phyloP scores from a whole-genome alignment of 2,329 filamentous ascomycete species.

The Scedosporium aurantiacum region DNA sequence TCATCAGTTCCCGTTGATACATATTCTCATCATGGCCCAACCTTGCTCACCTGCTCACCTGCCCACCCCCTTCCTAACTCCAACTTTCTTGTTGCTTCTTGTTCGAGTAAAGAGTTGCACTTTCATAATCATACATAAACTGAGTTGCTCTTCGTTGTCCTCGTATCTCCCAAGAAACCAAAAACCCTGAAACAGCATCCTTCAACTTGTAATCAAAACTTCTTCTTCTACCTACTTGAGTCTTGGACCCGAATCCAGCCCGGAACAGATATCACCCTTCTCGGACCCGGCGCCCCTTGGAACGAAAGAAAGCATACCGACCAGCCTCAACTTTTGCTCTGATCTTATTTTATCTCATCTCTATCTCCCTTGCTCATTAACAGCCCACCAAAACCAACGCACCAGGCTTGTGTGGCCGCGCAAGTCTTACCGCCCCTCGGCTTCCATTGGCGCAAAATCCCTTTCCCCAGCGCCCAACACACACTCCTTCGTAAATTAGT shows the following conservation, averaged over 20 bases:
- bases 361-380: background rate
- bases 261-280: too few relatives aligned
- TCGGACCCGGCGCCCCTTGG: too few relatives aligned
- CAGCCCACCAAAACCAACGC: background rate
- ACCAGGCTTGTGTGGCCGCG: background rate
- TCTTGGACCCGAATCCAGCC: too few relatives aligned
- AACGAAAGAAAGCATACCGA: background rate
- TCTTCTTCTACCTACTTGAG: too few relatives aligned
- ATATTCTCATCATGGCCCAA: background rate
- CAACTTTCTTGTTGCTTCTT: background rate
- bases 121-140: background rate
- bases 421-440: background rate
- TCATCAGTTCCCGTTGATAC: background rate
- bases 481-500: background rate
- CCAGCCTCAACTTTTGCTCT: background rate
- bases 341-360: background rate
- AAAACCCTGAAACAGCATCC: background rate
- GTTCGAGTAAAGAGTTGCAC: background rate
- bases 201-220: too few relatives aligned
- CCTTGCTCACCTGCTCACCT: background rate
- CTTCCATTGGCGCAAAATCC: slow-evolving; percentile 7
- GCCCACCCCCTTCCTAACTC: background rate
- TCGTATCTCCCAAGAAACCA: background rate
- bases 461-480: background rate
- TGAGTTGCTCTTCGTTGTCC: too few relatives aligned